Base-by-base conservation (phyloP, 1,284 basidiomycete genomes). In the Malassezia vespertilionis region DNA sequence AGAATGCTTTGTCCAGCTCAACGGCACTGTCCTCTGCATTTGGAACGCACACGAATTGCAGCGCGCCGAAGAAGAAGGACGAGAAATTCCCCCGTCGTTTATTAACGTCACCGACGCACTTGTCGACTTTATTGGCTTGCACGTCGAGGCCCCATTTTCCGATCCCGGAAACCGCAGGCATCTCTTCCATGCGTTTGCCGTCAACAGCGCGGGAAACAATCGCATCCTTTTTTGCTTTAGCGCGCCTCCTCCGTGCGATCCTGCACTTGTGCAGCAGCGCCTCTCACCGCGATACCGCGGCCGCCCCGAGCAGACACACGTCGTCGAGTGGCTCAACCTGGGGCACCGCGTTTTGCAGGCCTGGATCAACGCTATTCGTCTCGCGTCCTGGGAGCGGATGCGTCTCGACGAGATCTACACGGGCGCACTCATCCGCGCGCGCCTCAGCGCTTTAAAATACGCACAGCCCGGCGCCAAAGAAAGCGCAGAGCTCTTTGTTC, bases 351-450 rank as follows among this genome's bases (percentile, higher is more conserved):
- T 61, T 40, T 58, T 67, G 18, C 65, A 66, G 50, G 61, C 65
- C 5, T 96, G 90, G 90, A 82, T 86, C 15, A 82, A 86, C 18
- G 88, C 88, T 5, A 77, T 97, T 30, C 82, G 93, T 14, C 78
- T 97, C 6, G 81, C 85, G 7, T 80, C 85, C 40, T 97, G 90
- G 88, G 91, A 97, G 72, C 88, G 93, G 61, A 84, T 86, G 1
- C 80, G 90, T 21, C 77, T 96, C 18, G 89, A 95, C 71, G 91
- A 96, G 73, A 88, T 97, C 50, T 97, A 97, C 72, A 96, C 91
- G 0, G 90, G 89, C 2, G 86, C 95, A 73, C 75, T 96, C 35
- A 61, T 69, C 35, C 79, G 71, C 80, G 79, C 27, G 64, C 68
- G 70, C 21, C 60, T 65, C 23, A 72, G 78, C 75, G 61, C 58